Evolutionary conservation across 2,329 filamentous ascomycete species (phyloP).

Genomic region (Ceratocystis huliohia): DNA sequence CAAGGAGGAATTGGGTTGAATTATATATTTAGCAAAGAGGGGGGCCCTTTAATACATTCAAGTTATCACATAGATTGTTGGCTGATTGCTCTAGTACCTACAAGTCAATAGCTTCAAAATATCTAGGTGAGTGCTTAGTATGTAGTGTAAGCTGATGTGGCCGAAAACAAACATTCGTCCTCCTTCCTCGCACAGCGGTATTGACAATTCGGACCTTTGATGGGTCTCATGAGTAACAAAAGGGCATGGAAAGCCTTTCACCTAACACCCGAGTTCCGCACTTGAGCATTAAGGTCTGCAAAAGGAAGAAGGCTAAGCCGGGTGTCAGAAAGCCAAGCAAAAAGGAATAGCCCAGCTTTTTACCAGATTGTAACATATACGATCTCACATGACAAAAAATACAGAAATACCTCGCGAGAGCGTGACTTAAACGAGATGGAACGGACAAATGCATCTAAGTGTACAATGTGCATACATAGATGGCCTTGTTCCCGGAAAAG

Average conservation of each 20-base stretch:
- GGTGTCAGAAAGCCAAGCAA: neutral
- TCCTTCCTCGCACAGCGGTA: neutral
- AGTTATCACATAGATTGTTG: neutral
- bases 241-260: neutral
- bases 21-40: too few species aligned
- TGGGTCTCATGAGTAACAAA: neutral
- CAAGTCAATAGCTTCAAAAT: neutral
- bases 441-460: neutral
- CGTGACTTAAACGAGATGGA: slow-evolving; percentile 3
- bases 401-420: slow-evolving; percentile 2
- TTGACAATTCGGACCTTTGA: neutral
- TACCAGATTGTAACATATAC: neutral
- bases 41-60: too few species aligned
- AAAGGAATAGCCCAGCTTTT: neutral
- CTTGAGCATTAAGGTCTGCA: neutral
- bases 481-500: neutral
- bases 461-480: neutral
- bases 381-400: neutral
- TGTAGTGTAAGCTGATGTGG: neutral
- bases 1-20: too few species aligned
- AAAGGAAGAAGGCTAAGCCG: neutral
- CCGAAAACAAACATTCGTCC: slow-evolving; percentile 4
- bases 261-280: neutral
- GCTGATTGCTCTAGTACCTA: neutral
- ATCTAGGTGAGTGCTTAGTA: neutral